These are phyloP conservation scores for Nemania sp. DNA, from an alignment of 2,329 filamentous ascomycete genomes.

Conservation along the genomic window DNA sequence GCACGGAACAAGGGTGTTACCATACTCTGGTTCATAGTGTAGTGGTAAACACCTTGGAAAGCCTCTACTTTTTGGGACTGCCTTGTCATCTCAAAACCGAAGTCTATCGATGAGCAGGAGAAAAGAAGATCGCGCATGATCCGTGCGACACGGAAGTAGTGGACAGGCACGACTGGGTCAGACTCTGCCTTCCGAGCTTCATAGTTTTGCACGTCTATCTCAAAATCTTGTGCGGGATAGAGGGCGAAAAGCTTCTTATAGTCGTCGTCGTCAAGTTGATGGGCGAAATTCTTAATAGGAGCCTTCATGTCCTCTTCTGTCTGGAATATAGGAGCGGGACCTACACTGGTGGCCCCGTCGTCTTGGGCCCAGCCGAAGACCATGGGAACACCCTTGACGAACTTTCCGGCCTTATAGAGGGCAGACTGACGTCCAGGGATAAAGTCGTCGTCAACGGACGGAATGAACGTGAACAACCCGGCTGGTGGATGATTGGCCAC, in stretches of 20 bases:
- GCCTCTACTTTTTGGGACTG: conserved; percentile 20
- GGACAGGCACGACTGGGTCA: conserved; percentile 37
- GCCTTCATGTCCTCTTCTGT: conserved; percentile 45
- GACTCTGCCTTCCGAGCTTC: conserved; percentile 35
- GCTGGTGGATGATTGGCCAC: conserved; percentile 46
- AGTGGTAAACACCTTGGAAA: conserved; percentile 42
- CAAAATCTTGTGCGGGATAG: conserved; percentile 46
- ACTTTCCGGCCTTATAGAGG: conserved; percentile 42
- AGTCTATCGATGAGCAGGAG: conserved; percentile 42
- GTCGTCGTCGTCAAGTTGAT: conserved; percentile 44
- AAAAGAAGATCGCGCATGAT: conserved; percentile 44
- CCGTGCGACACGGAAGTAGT: conserved; percentile 40
- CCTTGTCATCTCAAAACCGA: conserved; percentile 39
- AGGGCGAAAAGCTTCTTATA: conserved; percentile 45
- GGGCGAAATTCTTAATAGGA: conserved; percentile 40
- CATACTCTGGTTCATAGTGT: conserved; percentile 50
- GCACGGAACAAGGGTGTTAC: conserved; percentile 42
- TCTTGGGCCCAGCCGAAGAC: conserved; percentile 49
- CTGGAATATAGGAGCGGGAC: conserved; percentile 40
- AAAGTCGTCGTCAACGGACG: conserved; percentile 48
- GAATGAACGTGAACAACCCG: conserved; percentile 50
- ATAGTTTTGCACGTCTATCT: conserved; percentile 40
- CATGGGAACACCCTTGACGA: conserved; percentile 44
- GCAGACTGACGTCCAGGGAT: conserved; percentile 44
- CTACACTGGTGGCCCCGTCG: conserved; percentile 47